A percentile compares a stretch with the other conserved stretches of the same genome.
Conservation (phyloP, 2,329 filamentous ascomycete species). For the Moelleriella libera region DNA sequence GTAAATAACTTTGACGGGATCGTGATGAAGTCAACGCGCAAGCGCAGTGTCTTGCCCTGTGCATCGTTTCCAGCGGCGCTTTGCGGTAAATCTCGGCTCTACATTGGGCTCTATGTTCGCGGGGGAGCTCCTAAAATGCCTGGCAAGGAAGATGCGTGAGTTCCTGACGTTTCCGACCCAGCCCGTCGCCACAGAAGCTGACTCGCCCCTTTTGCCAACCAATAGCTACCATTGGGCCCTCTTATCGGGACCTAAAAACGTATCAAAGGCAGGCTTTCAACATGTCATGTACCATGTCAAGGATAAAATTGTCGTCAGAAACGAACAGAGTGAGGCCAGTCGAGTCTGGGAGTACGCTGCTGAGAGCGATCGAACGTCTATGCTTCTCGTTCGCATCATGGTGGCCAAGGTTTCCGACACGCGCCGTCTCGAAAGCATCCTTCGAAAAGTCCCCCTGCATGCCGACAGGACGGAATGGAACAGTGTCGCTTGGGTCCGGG, state of each 20-base stretch:
- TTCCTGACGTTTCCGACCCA: not conserved
- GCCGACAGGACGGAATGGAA: slow-evolving; percentile 3
- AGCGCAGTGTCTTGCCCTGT: not conserved
- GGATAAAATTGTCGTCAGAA: slow-evolving; percentile 1
- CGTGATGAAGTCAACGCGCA: not conserved
- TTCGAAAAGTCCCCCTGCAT: slow-evolving; percentile 2
- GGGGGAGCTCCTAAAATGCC: slow-evolving; percentile 3
- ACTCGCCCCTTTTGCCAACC: too few species aligned
- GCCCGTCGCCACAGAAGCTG: too few species aligned
- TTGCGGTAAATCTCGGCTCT: slow-evolving; percentile 3
- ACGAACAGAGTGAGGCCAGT: slow-evolving; percentile 1
- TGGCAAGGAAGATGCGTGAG: slow-evolving; percentile 4
- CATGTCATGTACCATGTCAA: slow-evolving; percentile 5
- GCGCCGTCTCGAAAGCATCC: slow-evolving; percentile 2
- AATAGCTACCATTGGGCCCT: slow-evolving; percentile 5
- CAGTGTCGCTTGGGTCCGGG: slow-evolving; percentile 3
- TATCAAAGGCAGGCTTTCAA: not conserved
- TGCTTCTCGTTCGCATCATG: slow-evolving; percentile 3
- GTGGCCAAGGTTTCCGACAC: slow-evolving; percentile 3
- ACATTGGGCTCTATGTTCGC: slow-evolving; percentile 5
- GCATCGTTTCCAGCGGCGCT: not conserved
- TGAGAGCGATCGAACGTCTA: slow-evolving; percentile 2
- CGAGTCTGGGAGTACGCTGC: slow-evolving; percentile 3
- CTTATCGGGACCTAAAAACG: slow-evolving; percentile 3
- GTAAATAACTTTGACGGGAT: not conserved